Evolutionary conservation across 192 early-diverging fungal genomes (phyloP).

Genomic region (Coemansia sp.): DNA sequence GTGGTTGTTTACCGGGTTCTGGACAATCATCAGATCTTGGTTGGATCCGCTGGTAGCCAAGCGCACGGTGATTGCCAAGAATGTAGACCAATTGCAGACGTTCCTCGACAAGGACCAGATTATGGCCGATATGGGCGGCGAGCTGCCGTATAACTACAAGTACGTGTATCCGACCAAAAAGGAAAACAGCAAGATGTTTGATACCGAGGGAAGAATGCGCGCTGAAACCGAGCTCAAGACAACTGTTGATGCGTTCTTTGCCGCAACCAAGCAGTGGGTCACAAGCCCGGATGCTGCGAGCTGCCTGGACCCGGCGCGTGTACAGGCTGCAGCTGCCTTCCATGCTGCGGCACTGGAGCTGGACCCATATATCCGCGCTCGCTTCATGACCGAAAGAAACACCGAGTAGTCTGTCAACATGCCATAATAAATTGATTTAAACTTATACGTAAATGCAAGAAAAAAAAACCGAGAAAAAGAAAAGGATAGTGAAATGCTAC

Average conservation of each 20-base stretch:
- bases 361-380: conserved; percentile 57
- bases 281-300: conserved; percentile 1
- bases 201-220: conserved; percentile 43
- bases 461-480: no score
- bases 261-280: conserved; percentile 52
- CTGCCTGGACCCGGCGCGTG: conserved; percentile 22
- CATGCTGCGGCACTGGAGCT: conserved; percentile 37
- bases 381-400: conserved; percentile 22
- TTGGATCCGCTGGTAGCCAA: conserved; percentile 81
- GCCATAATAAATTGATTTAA: no score
- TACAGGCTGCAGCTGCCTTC: conserved; percentile 22
- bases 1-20: conserved; percentile 83
- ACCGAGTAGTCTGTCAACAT: neutral
- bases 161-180: conserved; percentile 54
- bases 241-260: conserved; percentile 20
- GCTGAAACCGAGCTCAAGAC: conserved; percentile 22
- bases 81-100: conserved; percentile 58
- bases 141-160: conserved; percentile 54
- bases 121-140: conserved; percentile 63
- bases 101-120: conserved; percentile 64
- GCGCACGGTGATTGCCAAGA: conserved; percentile 75
- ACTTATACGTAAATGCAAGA: no score
- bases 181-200: conserved; percentile 58
- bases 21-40: conserved; percentile 75
- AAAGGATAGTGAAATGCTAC: neutral